These are phyloP conservation scores for Cyberlindnera mycetangii DNA, from an alignment of 805 yeast genomes.

Conservation along the genomic window DNA sequence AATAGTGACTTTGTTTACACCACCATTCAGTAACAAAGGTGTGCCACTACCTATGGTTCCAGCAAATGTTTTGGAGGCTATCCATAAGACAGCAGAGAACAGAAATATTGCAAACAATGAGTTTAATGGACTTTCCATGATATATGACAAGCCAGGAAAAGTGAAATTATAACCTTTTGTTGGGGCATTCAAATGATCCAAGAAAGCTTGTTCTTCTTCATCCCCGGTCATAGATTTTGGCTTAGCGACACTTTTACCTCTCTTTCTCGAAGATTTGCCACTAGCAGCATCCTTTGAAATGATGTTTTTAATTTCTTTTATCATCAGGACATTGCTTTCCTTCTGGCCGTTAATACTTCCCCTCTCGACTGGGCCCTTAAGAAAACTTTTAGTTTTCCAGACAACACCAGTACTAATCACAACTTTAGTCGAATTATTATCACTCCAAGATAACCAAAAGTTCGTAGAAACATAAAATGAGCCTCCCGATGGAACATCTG, in stretches of 20 bases:
- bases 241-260: slow-evolving; percentile 11
- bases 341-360: slow-evolving; percentile 77
- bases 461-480: slow-evolving; percentile 62
- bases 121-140: neutral
- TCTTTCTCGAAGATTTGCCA: slow-evolving; percentile 20
- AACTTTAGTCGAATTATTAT: slow-evolving; percentile 49
- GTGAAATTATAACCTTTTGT: slow-evolving; percentile 5
- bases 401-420: slow-evolving; percentile 55
- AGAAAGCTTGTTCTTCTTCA: neutral
- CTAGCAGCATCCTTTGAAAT: slow-evolving; percentile 21
- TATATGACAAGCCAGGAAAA: neutral
- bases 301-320: slow-evolving; percentile 37
- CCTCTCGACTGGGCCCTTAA: slow-evolving; percentile 72
- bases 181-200: neutral
- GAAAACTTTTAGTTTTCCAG: slow-evolving; percentile 77
- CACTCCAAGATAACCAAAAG: slow-evolving; percentile 62
- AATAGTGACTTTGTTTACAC: slow-evolving; percentile 20
- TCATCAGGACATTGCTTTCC: slow-evolving; percentile 46
- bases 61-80: neutral
- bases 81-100: slow-evolving; percentile 2
- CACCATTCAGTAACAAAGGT: neutral
- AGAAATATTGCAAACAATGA: neutral
- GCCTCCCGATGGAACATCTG: slow-evolving; percentile 90
- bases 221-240: neutral
- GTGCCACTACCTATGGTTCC: neutral